A percentile compares a stretch with the other conserved stretches of the same genome.
phyloP scores from a whole-genome alignment of 345 rosid genomes.

The Brassica rapa region DNA sequence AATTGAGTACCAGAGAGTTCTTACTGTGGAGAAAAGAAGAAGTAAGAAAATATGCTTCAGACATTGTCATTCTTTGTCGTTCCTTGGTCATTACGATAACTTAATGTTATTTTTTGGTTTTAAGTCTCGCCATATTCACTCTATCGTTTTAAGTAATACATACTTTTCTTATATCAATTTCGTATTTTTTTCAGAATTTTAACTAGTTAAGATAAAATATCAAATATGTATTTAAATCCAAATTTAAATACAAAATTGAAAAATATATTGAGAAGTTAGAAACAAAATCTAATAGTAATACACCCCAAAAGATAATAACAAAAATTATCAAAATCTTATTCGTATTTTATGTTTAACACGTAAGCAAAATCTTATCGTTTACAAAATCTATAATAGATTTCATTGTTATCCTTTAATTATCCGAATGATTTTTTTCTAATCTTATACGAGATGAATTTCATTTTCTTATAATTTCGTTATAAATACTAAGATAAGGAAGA shows the following conservation, averaged over 20 bases:
- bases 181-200: no score
- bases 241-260: background rate
- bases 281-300: background rate
- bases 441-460: background rate
- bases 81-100: background rate
- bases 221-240: no score
- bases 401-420: background rate
- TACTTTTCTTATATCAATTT: no score
- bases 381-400: background rate
- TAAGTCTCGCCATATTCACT: background rate
- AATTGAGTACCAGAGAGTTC: constrained; percentile 14
- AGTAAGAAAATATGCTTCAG: constrained; percentile 24
- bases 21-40: constrained; percentile 34
- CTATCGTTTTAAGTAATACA: background rate
- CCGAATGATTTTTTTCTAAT: background rate
- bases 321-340: background rate
- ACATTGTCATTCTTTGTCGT: background rate
- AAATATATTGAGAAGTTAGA: background rate
- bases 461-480: background rate
- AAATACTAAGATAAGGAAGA: background rate
- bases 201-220: no score
- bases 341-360: background rate
- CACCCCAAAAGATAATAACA: background rate
- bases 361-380: background rate
- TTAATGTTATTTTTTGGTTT: no score